Percentiles rank a stretch among this genome's conserved stretches.
These are phyloP conservation scores for Mediolabrus comicus DNA, from an alignment of 108 stramenopile species.

Conservation along the genomic window DNA sequence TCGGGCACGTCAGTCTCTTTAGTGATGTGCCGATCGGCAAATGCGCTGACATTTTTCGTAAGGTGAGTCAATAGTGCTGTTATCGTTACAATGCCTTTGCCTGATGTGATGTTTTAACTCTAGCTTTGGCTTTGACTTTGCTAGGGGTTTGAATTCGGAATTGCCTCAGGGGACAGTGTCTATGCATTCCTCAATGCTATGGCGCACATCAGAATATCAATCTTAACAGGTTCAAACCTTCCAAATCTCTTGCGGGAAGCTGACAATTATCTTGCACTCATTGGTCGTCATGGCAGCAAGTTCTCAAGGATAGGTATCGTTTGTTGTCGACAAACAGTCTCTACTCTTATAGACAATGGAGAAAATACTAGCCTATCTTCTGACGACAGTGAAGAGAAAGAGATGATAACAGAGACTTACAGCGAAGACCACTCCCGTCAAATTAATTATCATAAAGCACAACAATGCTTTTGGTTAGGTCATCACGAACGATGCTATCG, in stretches of 20 bases:
- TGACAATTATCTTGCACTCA: constrained; percentile 20
- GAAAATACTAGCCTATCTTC: background rate
- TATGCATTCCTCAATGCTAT: constrained; percentile 14
- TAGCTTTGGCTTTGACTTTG: background rate
- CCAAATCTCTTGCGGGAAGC: constrained; percentile 9
- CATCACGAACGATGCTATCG: constrained; percentile 14
- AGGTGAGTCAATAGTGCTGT: background rate
- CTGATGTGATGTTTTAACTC: background rate
- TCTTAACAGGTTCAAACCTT: constrained; percentile 20
- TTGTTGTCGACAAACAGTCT: constrained; percentile 19
- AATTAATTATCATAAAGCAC: background rate
- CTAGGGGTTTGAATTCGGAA: constrained; percentile 12
- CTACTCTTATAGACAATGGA: constrained; percentile 16
- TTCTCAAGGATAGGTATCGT: background rate
- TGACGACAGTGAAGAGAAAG: background rate
- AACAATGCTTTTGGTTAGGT: constrained; percentile 17
- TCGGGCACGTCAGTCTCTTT: too few relatives aligned
- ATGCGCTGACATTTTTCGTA: background rate
- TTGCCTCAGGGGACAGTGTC: constrained; percentile 10
- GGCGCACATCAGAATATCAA: background rate
- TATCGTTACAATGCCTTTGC: background rate
- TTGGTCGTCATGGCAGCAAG: background rate
- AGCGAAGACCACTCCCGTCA: background rate
- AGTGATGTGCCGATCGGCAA: too few relatives aligned
- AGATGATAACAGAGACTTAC: background rate